These are phyloP conservation scores for Arthrobotrys iridis DNA, from an alignment of 2,329 filamentous ascomycete species.

Conservation along the genomic window DNA sequence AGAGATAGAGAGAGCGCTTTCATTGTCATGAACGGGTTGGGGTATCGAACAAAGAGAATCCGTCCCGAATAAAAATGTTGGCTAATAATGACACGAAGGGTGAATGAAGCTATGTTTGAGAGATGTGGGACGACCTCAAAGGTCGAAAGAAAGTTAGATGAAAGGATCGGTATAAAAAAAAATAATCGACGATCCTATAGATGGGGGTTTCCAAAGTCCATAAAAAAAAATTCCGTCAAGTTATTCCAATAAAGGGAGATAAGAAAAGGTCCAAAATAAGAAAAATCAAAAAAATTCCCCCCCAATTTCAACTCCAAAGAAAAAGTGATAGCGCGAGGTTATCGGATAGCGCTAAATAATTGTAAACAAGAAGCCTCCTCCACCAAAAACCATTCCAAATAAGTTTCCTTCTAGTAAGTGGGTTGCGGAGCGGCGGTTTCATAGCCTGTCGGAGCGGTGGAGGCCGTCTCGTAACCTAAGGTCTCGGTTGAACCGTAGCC, in stretches of 20 bases:
- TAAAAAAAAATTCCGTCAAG: constrained; percentile 10
- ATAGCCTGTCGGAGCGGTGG: constrained; percentile 15
- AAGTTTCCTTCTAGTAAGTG: constrained; percentile 31
- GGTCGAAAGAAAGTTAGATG: not conserved
- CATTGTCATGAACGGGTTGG: constrained; percentile 45
- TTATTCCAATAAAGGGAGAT: constrained; percentile 6
- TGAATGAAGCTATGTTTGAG: constrained; percentile 22
- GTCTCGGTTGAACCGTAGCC: constrained; percentile 30
- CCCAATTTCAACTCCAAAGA: constrained; percentile 35
- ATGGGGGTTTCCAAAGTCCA: not conserved
- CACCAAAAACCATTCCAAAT: not conserved
- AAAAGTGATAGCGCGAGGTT: constrained; percentile 20
- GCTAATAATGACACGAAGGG: constrained; percentile 49
- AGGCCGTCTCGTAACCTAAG: constrained; percentile 43
- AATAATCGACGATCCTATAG: not conserved
- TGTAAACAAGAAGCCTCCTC: constrained; percentile 8
- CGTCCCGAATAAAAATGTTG: constrained; percentile 36
- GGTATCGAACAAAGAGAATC: constrained; percentile 27
- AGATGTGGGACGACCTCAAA: not conserved
- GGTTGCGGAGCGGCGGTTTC: constrained; percentile 6
- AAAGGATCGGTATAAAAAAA: not conserved
- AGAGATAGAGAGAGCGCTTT: constrained; percentile 17
- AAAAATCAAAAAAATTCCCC: constrained; percentile 12
- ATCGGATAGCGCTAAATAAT: constrained; percentile 17
- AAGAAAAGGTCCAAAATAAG: not conserved